These are phyloP conservation scores for Vigna radiata DNA, from an alignment of 306 rosid genomes.

Conservation along the genomic window DNA sequence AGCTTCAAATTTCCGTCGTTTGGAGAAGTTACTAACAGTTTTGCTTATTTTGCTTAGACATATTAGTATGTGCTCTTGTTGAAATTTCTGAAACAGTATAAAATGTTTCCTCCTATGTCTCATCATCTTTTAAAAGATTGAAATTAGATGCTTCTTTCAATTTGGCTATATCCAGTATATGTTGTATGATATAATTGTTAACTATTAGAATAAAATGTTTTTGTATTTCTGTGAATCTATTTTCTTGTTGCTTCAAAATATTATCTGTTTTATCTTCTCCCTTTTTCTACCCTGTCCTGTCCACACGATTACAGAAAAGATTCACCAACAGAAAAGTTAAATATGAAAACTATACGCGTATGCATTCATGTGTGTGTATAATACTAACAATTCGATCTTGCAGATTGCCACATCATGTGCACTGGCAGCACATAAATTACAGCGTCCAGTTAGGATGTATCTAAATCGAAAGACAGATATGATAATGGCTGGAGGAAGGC, in stretches of 20 bases:
- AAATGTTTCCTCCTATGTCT: background rate
- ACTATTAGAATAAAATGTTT: background rate
- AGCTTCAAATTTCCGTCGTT: constrained; percentile 3
- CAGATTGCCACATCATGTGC: constrained; percentile 88
- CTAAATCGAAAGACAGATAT: constrained; percentile 82
- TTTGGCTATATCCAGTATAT: no score
- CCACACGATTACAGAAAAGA: no score
- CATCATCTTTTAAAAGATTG: background rate
- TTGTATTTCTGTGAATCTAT: no score
- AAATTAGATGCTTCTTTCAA: background rate
- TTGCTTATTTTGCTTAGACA: no score
- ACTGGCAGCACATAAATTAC: constrained; percentile 79
- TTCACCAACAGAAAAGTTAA: no score
- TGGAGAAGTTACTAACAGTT: background rate
- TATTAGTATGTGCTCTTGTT: no score
- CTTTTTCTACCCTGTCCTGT: no score
- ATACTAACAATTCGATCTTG: constrained; percentile 13
- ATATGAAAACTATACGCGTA: no score
- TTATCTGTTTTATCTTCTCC: no score
- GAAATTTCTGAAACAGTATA: background rate
- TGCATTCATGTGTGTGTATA: background rate
- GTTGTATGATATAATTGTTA: no score
- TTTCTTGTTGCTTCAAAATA: no score
- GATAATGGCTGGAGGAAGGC: constrained; percentile 95
- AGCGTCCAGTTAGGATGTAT: constrained; percentile 72